Evolutionary conservation across 768 basidiomycete genomes (phyloP), one percentile per base, ranked within the genome.

Genomic region (Russula virescens): DNA sequence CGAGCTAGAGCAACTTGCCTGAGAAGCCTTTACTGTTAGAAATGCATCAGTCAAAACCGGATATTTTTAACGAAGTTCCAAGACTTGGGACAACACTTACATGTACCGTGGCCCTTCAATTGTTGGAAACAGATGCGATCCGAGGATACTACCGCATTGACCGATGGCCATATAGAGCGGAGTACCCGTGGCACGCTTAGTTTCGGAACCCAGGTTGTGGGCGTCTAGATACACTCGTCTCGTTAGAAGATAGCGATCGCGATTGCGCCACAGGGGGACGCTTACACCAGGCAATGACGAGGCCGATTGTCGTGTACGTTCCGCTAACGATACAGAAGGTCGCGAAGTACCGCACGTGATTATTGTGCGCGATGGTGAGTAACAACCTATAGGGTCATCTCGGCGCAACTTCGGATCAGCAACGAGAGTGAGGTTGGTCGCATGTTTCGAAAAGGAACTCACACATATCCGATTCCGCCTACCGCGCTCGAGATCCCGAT

Each of bases 121-220:
- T 18, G 78, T 74, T 0, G 88, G 89, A 72, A 83, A 90, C 14
- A 91, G 74, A 62, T 89, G 87, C 0, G 87, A 80, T n/a, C 87
- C 88, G n/a, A 88, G 76, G 51, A 89, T 74, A 63, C 87, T 87
- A 14, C 88, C 89, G 55, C 87, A 83, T 69, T 91, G 89, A 0
- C 89, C 89, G 42, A 91, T 88, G 13, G 86, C 81, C 84, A 89
- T 89, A 70, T 89, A 89, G 74, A 88, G 79, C 10, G 87, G 87
- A 35, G 89, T 86, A 0, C 88, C 88, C 0, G 87, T 83, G 0
- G 89, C 88, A 59, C 82, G 83, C 73, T 91, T 89, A 0, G 85
- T 84, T 68, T 91, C 89, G 0, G 88, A 89, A 3, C 87, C 88
- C 8, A 89, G 78, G 67, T 89, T 91, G 68, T 89, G 87, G 4